Conservation (phyloP, 441 rosid genomes). For the Corymbia calophylla region DNA sequence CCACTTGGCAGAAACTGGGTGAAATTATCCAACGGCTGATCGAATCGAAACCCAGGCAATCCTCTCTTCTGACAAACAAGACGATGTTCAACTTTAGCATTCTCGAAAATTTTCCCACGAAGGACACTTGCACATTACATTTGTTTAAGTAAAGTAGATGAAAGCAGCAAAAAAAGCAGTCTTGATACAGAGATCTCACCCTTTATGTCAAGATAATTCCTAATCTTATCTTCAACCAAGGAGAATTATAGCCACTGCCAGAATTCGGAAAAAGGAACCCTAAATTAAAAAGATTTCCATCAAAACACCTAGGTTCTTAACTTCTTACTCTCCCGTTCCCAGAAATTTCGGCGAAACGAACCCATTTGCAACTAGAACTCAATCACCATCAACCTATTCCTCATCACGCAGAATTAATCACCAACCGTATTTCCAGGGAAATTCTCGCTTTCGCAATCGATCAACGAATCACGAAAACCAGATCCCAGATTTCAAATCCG, state of each 20-base stretch:
- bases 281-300: background rate
- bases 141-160: background rate
- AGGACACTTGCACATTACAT: background rate
- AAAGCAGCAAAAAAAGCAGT: background rate
- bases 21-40: background rate
- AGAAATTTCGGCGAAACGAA: background rate
- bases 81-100: background rate
- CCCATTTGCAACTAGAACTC: background rate
- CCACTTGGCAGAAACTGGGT: background rate
- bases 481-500: background rate
- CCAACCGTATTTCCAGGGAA: background rate
- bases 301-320: background rate
- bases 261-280: background rate
- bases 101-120: background rate
- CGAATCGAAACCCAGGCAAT: background rate
- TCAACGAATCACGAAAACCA: background rate
- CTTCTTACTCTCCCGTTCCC: background rate
- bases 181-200: background rate
- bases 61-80: background rate
- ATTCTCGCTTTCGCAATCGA: background rate
- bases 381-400: background rate
- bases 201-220: background rate
- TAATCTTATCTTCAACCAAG: too few relatives aligned
- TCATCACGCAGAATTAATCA: background rate
- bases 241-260: background rate